Evolutionary conservation across 306 rosid species (phyloP).

Genomic region (Geum urbanum): DNA sequence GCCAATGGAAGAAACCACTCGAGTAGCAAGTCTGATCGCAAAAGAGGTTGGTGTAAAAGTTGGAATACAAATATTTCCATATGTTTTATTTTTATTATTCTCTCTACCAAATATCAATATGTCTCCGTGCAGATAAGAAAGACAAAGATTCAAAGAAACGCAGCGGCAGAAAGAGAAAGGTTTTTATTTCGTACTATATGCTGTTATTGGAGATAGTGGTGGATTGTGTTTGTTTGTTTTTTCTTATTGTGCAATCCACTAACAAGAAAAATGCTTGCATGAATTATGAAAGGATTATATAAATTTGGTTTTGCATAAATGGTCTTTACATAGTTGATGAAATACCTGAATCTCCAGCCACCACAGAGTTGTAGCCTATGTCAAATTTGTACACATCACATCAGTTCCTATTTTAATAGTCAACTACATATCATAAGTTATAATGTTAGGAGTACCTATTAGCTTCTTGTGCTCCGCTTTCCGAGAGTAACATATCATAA

Average conservation of each 20-base stretch:
- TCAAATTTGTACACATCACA: not conserved
- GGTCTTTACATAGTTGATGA: not conserved
- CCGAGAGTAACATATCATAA: no score
- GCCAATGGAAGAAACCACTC: conserved; percentile 89
- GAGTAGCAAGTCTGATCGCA: conserved; percentile 54
- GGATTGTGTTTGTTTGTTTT: not conserved
- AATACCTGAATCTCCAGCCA: no score
- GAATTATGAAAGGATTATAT: not conserved
- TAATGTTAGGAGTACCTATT: not conserved
- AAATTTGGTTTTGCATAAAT: not conserved
- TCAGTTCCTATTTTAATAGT: not conserved
- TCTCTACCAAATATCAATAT: conserved; percentile 22
- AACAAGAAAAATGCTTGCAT: conserved; percentile 9
- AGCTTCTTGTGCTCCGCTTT: not conserved
- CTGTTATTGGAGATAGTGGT: not conserved
- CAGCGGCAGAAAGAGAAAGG: conserved; percentile 90
- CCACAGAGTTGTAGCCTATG: not conserved
- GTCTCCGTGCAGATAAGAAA: conserved; percentile 60
- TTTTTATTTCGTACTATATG: conserved; percentile 27
- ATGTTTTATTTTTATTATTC: not conserved
- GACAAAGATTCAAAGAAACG: conserved; percentile 81
- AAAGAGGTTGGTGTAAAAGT: conserved; percentile 54
- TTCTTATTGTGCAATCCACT: not conserved
- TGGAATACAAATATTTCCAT: not conserved
- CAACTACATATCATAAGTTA: not conserved